Evolutionary conservation across 352 stramenopile species (phyloP).

Genomic region (Phytophthora hybrid): DNA sequence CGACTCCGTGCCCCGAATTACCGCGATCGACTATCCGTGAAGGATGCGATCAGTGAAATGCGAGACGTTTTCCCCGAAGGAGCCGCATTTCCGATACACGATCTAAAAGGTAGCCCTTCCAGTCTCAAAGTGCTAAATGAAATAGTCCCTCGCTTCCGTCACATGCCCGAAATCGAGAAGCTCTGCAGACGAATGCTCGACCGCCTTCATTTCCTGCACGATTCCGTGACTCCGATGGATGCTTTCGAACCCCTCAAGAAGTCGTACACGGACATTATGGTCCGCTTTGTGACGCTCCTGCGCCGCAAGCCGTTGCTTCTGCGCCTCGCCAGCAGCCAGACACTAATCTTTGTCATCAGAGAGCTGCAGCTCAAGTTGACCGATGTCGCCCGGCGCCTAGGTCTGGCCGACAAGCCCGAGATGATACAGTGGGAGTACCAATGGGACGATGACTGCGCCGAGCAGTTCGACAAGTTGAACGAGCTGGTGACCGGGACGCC

Average conservation of each 20-base stretch:
- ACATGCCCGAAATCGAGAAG: slow-evolving; percentile 14
- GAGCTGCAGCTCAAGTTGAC: slow-evolving; percentile 18
- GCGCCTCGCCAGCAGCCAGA: slow-evolving; percentile 22
- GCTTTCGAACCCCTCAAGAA: slow-evolving; percentile 55
- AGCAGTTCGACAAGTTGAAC: slow-evolving; percentile 2
- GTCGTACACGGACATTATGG: slow-evolving; percentile 10
- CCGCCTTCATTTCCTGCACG: slow-evolving; percentile 9
- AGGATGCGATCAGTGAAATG: too few relatives aligned
- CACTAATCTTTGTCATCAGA: slow-evolving; percentile 3
- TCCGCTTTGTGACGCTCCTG: slow-evolving; percentile 10
- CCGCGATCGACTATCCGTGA: too few relatives aligned
- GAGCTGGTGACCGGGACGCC: background rate
- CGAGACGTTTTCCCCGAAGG: too few relatives aligned
- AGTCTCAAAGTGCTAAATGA: slow-evolving; percentile 7
- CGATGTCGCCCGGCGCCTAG: slow-evolving; percentile 7
- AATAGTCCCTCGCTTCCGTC: background rate
- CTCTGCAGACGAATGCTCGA: background rate
- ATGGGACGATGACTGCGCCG: background rate
- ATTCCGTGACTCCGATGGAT: slow-evolving; percentile 11
- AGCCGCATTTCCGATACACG: too few relatives aligned
- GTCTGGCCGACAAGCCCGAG: background rate
- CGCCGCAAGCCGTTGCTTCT: slow-evolving; percentile 16
- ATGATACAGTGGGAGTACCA: background rate
- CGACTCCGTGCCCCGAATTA: too few relatives aligned
- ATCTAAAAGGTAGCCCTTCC: background rate